Evolutionary conservation across 2,329 filamentous ascomycete genomes (phyloP), one percentile per base, ranked within the genome.

Genomic region (Fusarium sp.): DNA sequence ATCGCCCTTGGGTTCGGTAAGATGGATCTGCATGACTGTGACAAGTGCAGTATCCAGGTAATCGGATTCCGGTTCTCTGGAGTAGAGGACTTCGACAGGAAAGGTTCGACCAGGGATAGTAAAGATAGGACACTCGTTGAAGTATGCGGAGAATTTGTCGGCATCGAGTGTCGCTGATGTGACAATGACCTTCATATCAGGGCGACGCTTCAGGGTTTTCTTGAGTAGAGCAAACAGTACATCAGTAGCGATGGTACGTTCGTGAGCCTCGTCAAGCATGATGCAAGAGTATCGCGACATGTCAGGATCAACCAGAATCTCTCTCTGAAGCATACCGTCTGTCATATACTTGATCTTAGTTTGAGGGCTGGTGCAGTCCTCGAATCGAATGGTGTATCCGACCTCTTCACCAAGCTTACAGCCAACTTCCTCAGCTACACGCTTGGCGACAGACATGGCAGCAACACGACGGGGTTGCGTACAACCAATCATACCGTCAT

Each of bases 261-360:
- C 96, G 88, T 99, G 96, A 6, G 96, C 96, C 78, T 99, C 96
- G 79, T 99, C 96, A 74, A 99, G 87, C 91, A 99, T 99, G 76
- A 99, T 98, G 65, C 96, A 94, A 1, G 94, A 97, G 78, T 99
- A 99, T 71, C 92, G 90, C 76, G 88, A 92, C 71, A 99, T 83
- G 74, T 97, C 92, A 1, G 94, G 92, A 78, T 99, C 96, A 72
- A 98, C 87, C 54, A 99, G 86, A 78, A 98, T 94, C 82, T 99
- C 96, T 83, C 96, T 89, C 82, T 98, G 91, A 78, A 99, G 88
- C 93, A 98, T 98, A 80, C 96, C 96, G 76, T 99, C 96, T 18
- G 96, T 99, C 95, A 99, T 98, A 83, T 99, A 99, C 83, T 99
- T 99, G 84, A 99, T 97, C 77, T 91, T 93, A 2, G 96, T 99